Conservation (phyloP, 2,329 filamentous ascomycete genomes). For the Penicillium vulpinum region DNA sequence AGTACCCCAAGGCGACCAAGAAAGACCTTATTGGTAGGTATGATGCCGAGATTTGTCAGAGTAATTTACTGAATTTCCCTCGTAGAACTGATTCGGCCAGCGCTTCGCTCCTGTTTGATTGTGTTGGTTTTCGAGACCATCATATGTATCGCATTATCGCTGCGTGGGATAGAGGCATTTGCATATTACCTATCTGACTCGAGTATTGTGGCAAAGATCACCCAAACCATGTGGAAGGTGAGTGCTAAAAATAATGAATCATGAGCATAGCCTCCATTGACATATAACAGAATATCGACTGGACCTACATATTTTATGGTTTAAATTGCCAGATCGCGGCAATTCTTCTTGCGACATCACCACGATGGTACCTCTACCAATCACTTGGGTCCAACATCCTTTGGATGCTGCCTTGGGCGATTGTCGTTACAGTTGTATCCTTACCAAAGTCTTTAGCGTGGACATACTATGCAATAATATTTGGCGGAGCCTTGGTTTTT, state of each 20-base stretch:
- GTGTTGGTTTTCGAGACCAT: constrained; percentile 54
- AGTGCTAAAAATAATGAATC: constrained; percentile 14
- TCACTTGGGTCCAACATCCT: constrained; percentile 65
- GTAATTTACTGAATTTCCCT: background rate
- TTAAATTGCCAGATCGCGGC: constrained; percentile 56
- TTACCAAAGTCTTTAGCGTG: constrained; percentile 16
- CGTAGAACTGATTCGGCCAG: constrained; percentile 52
- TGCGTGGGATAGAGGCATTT: constrained; percentile 61
- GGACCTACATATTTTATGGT: constrained; percentile 19
- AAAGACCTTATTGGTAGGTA: constrained; percentile 20
- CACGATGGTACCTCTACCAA: constrained; percentile 68
- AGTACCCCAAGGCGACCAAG: background rate
- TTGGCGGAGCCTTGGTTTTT: constrained; percentile 26
- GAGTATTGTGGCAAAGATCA: constrained; percentile 59
- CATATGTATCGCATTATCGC: constrained; percentile 62
- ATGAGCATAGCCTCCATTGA: constrained; percentile 53
- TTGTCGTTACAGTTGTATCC: constrained; percentile 44
- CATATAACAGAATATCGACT: constrained; percentile 6
- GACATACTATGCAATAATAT: constrained; percentile 24
- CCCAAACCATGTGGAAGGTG: constrained; percentile 64
- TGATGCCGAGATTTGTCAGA: background rate
- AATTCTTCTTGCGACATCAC: constrained; percentile 63
- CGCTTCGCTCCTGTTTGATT: constrained; percentile 54
- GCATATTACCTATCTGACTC: constrained; percentile 63
- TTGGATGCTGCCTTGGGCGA: constrained; percentile 70